Percentiles rank a stretch among this genome's conserved stretches.
Evolutionary conservation across 2,329 filamentous ascomycete species (phyloP).

Genomic region (Aspergillus unguis): DNA sequence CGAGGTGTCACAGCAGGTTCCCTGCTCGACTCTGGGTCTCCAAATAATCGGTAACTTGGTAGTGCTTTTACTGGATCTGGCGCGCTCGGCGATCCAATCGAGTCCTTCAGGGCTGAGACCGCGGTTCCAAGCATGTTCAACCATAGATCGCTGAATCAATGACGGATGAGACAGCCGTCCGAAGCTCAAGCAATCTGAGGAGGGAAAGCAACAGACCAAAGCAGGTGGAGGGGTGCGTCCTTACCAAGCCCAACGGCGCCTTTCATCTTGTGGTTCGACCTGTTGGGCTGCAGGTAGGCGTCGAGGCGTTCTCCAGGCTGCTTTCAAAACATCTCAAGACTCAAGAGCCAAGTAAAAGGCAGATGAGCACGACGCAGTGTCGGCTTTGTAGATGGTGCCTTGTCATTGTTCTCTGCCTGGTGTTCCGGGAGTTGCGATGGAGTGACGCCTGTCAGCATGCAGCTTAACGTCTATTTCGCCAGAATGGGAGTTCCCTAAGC

Average conservation of each 20-base stretch:
- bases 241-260: conserved; percentile 12
- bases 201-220: conserved; percentile 1
- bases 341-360: neutral
- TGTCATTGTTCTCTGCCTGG: conserved; percentile 3
- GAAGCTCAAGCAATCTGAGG: conserved; percentile 1
- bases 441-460: neutral
- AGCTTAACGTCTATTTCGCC: conserved; percentile 6
- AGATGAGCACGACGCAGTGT: neutral
- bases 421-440: neutral
- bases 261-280: conserved; percentile 2
- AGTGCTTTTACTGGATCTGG: no score
- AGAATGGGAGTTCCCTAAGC: neutral
- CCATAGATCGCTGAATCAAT: neutral
- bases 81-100: no score
- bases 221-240: conserved; percentile 5
- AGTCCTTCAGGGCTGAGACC: neutral
- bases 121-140: no score
- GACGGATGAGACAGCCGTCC: neutral
- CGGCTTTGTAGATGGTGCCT: conserved; percentile 2
- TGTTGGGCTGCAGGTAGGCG: neutral
- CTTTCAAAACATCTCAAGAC: neutral
- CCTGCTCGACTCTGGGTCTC: neutral
- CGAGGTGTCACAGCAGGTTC: conserved; percentile 6
- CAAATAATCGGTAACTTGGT: neutral
- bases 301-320: neutral